Percentiles rank a stretch among this genome's conserved stretches.
Evolutionary conservation across 2,329 filamentous ascomycete species (phyloP).

Genomic region (Chaetomium olivaceum): DNA sequence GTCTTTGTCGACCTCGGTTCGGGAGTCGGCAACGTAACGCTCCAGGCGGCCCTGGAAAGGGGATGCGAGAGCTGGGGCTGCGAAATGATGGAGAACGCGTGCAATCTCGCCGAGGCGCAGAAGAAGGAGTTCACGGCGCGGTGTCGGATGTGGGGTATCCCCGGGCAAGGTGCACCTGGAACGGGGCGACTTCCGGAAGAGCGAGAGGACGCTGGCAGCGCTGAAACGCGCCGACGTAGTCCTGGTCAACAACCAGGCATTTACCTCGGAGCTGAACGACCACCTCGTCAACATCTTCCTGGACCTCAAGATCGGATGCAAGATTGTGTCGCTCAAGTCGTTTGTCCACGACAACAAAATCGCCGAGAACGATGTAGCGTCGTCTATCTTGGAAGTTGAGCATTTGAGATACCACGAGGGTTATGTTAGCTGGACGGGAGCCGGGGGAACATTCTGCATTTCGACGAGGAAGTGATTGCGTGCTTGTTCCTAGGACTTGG

Average conservation of each 20-base stretch:
- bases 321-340: slow-evolving; percentile 86
- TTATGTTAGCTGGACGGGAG: slow-evolving; percentile 91
- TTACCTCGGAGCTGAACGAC: slow-evolving; percentile 84
- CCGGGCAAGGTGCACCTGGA: slow-evolving; percentile 79
- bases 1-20: slow-evolving; percentile 95
- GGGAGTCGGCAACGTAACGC: slow-evolving; percentile 90
- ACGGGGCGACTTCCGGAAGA: slow-evolving; percentile 79
- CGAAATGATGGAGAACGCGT: slow-evolving; percentile 92
- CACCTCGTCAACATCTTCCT: slow-evolving; percentile 85
- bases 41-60: slow-evolving; percentile 90
- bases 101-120: slow-evolving; percentile 77
- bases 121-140: slow-evolving; percentile 80
- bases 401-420: slow-evolving; percentile 60
- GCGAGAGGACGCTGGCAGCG: slow-evolving; percentile 66
- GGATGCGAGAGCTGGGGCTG: slow-evolving; percentile 96
- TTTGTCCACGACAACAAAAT: slow-evolving; percentile 83
- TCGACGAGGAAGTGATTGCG: slow-evolving; percentile 63
- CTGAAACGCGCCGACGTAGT: slow-evolving; percentile 90
- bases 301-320: slow-evolving; percentile 86
- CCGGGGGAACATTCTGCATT: slow-evolving; percentile 83
- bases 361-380: slow-evolving; percentile 74
- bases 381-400: slow-evolving; percentile 77
- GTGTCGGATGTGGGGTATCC: slow-evolving; percentile 85
- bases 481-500: slow-evolving; percentile 4
- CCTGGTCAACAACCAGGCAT: slow-evolving; percentile 96